Evolutionary conservation across 106 monocot genomes (phyloP).

Genomic region (Acorus gramineus): DNA sequence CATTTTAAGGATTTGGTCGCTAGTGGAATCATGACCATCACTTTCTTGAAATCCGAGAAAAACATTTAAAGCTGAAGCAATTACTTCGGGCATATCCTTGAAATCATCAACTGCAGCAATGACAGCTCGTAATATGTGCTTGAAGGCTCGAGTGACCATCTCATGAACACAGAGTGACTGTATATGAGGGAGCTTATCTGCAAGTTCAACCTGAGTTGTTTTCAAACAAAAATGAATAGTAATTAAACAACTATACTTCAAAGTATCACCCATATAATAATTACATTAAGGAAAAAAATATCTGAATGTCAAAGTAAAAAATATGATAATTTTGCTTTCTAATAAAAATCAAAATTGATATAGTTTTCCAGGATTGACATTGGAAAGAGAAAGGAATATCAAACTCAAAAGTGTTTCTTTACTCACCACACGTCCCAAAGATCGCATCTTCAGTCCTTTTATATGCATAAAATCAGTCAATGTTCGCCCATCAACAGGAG

Average conservation of each 20-base stretch:
- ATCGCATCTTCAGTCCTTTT: conserved; percentile 73
- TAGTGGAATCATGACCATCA: conserved; percentile 12
- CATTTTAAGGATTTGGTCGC: conserved; percentile 42
- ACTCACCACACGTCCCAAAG: conserved; percentile 80
- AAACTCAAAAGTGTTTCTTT: not conserved
- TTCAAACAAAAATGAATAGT: not conserved
- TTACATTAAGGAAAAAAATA: too few relatives aligned
- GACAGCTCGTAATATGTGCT: conserved; percentile 64
- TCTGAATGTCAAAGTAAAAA: too few relatives aligned
- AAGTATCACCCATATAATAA: too few relatives aligned
- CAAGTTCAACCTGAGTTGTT: conserved; percentile 59
- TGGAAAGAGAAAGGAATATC: too few relatives aligned
- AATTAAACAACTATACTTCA: not conserved
- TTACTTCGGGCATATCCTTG: conserved; percentile 32
- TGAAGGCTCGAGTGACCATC: conserved; percentile 83
- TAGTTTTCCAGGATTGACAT: too few relatives aligned
- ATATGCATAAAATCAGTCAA: conserved; percentile 93
- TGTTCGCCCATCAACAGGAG: conserved; percentile 89
- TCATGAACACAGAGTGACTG: conserved; percentile 89
- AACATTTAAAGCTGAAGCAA: conserved; percentile 70
- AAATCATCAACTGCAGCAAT: conserved; percentile 52
- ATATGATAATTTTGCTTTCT: too few relatives aligned
- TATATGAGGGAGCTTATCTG: conserved; percentile 75
- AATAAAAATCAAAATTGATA: too few relatives aligned
- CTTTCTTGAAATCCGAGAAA: conserved; percentile 42